Evolutionary conservation across 2,329 filamentous ascomycete species (phyloP).

Genomic region (Botrytis aclada): DNA sequence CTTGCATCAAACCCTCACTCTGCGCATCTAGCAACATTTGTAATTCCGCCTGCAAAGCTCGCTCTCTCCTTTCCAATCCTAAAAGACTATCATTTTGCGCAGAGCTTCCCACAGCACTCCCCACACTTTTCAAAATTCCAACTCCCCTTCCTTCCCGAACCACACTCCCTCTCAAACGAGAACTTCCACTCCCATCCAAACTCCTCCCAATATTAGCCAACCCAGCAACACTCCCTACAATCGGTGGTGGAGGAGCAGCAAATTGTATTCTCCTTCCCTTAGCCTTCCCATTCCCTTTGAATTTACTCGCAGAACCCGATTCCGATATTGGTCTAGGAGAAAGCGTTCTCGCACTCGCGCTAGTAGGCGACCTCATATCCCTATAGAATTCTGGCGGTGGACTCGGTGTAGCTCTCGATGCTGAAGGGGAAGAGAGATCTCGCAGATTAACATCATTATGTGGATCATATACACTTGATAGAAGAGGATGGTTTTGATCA

Average conservation of each 20-base stretch:
- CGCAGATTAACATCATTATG: constrained; percentile 5
- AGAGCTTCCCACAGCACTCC: not conserved
- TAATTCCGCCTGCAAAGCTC: constrained; percentile 54
- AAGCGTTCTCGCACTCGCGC: not conserved
- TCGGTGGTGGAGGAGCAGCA: constrained; percentile 34
- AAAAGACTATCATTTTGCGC: constrained; percentile 37
- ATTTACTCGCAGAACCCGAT: constrained; percentile 6
- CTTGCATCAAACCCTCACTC: constrained; percentile 44
- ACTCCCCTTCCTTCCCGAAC: not conserved
- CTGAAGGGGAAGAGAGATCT: constrained; percentile 11
- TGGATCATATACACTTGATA: not conserved
- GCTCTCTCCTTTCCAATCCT: constrained; percentile 47
- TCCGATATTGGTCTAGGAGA: not conserved
- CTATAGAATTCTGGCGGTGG: constrained; percentile 15
- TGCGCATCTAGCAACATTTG: constrained; percentile 59
- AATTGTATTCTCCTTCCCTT: constrained; percentile 32
- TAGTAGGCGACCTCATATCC: constrained; percentile 7
- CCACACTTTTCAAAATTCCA: not conserved
- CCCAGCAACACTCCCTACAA: constrained; percentile 27
- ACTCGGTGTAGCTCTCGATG: constrained; percentile 8
- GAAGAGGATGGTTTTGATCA: constrained; percentile 13
- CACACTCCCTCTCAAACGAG: not conserved
- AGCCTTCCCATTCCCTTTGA: not conserved
- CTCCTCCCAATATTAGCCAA: not conserved
- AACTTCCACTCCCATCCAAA: constrained; percentile 4